Evolutionary conservation across 768 basidiomycete species (phyloP).

Genomic region (Russula ochroleuca): DNA sequence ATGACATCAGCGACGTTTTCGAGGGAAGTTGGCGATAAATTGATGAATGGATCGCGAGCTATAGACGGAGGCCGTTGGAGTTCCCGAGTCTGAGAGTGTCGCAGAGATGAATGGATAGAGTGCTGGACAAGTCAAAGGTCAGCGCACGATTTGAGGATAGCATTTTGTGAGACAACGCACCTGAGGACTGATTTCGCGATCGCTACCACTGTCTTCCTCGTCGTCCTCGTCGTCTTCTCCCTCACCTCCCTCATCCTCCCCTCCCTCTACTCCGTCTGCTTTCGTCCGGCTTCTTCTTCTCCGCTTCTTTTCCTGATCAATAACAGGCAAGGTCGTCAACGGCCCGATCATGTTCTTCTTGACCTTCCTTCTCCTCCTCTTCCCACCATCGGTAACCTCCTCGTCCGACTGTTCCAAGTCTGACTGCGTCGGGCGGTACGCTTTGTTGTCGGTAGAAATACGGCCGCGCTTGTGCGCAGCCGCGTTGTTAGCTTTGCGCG

Average conservation of each 20-base stretch:
- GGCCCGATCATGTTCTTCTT: constrained; percentile 50
- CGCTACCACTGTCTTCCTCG: constrained; percentile 50
- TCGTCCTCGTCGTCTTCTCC: constrained; percentile 33
- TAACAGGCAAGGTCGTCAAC: constrained; percentile 62
- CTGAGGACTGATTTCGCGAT: constrained; percentile 46
- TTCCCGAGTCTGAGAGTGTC: constrained; percentile 24
- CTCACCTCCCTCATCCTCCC: background rate
- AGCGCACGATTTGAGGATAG: constrained; percentile 7
- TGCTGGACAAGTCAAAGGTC: constrained; percentile 17
- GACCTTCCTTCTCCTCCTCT: constrained; percentile 48
- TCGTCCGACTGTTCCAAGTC: constrained; percentile 63
- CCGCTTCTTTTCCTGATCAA: constrained; percentile 62
- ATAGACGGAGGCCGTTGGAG: constrained; percentile 38
- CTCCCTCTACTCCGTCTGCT: constrained; percentile 4
- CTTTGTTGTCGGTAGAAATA: constrained; percentile 76
- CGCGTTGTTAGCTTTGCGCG: constrained; percentile 34
- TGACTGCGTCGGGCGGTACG: constrained; percentile 64
- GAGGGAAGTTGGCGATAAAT: constrained; percentile 41
- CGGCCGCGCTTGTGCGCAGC: constrained; percentile 49
- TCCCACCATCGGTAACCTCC: constrained; percentile 50
- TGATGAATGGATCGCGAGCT: constrained; percentile 38
- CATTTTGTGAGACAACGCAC: constrained; percentile 32
- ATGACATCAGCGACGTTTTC: constrained; percentile 29
- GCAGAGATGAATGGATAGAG: constrained; percentile 28
- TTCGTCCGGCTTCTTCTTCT: constrained; percentile 42